Conservation (phyloP, 768 basidiomycete genomes). For the Termitomyces sp. region DNA sequence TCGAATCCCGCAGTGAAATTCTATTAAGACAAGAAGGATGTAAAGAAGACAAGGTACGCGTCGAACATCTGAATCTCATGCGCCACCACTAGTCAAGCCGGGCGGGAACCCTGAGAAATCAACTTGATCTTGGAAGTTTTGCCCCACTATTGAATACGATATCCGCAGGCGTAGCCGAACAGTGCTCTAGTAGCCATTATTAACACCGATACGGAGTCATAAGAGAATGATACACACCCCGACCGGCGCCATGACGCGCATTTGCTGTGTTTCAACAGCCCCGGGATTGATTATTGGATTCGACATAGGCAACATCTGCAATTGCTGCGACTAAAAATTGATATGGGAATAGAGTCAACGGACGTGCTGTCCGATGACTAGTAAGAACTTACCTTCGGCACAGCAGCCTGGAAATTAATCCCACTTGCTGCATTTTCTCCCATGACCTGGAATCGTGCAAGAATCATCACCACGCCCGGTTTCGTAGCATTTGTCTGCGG, state of each 20-base stretch:
- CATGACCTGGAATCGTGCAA: conserved; percentile 78
- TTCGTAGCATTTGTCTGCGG: conserved; percentile 76
- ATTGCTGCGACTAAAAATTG: conserved; percentile 73
- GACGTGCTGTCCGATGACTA: not conserved
- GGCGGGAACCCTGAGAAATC: conserved; percentile 91
- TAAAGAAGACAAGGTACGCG: not conserved
- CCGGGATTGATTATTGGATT: conserved; percentile 75
- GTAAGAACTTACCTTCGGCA: conserved; percentile 68
- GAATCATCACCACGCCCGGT: conserved; percentile 87
- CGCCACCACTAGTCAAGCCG: conserved; percentile 50
- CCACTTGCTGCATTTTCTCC: conserved; percentile 47
- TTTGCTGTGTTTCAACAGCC: conserved; percentile 86
- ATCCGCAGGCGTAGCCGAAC: conserved; percentile 84
- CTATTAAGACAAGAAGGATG: not conserved
- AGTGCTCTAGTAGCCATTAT: conserved; percentile 49
- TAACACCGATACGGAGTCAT: conserved; percentile 3
- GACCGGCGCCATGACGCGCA: conserved; percentile 84
- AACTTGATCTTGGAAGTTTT: conserved; percentile 81
- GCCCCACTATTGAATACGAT: conserved; percentile 65
- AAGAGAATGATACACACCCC: conserved; percentile 53
- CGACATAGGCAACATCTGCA: conserved; percentile 98
- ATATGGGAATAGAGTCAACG: not conserved
- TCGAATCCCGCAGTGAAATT: conserved; percentile 5
- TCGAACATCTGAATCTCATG: conserved; percentile 19
- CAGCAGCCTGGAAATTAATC: conserved; percentile 94